Conservation (phyloP, 2,329 filamentous ascomycete species). For the Triangularia setosa region DNA sequence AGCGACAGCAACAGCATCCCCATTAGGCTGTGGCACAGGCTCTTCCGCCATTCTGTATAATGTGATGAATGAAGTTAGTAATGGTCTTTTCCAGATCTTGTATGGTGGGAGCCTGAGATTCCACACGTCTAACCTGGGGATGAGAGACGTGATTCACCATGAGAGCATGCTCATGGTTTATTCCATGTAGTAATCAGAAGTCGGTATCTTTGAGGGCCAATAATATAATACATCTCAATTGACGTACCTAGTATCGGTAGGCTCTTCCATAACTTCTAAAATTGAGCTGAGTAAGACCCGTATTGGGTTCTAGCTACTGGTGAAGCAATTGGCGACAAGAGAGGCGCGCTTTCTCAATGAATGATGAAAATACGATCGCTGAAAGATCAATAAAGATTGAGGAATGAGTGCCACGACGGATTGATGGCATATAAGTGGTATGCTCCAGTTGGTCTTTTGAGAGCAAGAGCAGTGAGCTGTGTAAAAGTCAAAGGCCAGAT, state of each 20-base stretch:
- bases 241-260: background rate
- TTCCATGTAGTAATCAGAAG: background rate
- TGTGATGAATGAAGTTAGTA: background rate
- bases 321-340: background rate
- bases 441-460: background rate
- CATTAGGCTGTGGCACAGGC: background rate
- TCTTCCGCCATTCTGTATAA: slow-evolving; percentile 1
- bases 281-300: background rate
- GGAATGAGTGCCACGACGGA: background rate
- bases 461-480: background rate
- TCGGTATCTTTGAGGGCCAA: background rate
- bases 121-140: background rate
- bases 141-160: background rate
- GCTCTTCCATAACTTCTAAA: background rate
- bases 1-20: background rate
- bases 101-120: background rate
- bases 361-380: background rate
- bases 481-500: background rate
- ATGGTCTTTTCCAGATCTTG: background rate
- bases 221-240: background rate
- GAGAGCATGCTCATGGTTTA: background rate
- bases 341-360: background rate
- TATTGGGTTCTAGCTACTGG: background rate
- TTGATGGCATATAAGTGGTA: background rate
- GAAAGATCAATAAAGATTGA: background rate